Base-by-base conservation (phyloP, 73 alveolate genomes). In the Paraurostyla sp. region DNA sequence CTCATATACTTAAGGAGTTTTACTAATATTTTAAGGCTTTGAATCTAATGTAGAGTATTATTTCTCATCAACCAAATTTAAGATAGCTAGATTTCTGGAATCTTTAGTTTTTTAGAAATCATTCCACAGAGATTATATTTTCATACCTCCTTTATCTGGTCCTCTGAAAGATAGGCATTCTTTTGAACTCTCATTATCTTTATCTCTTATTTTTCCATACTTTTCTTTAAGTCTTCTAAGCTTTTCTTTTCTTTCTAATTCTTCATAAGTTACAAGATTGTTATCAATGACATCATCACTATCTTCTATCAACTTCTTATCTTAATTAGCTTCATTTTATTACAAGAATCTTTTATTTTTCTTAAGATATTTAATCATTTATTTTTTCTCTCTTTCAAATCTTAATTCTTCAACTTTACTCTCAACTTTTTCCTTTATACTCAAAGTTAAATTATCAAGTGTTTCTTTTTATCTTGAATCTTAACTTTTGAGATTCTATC, bases 361-460 rank as follows among this genome's bases (percentile, higher is more conserved):
- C 27, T 46, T 73, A 0, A 73, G 27, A 73, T 45, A 73, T 27
- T 73, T 13, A n/a, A 48, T 73, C 25, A 45, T 1, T 29, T 48
- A 32, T 36, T 73, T 49, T 38, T 73, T 73, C 7, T 73, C 71
- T 45, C 71, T 73, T n/a, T 73, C 86, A n/a, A n/a, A 23, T 43
- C 71, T 40, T 30, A 73, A 73, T 20, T 11, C 49, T 22, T 73
- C 71, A 48, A 68, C 41, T 73, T 73, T 6, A 45, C 46, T 23
- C 0, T 16, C 0, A 73, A 73, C 51, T 73, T 73, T 13, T 13
- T 29, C 46, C 23, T 73, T 20, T 2, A 73, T n/a, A 4, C 30
- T 13, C 23, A 6, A 6, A 73, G 86, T 73, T 9, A 73, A 16
- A 13, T 15, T 4, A 2, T 73, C 86, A 32, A 73, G 35, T 15